Evolutionary conservation across 306 rosid species (phyloP), one percentile per base, ranked within the genome.

Genomic region (Malus orientalis): DNA sequence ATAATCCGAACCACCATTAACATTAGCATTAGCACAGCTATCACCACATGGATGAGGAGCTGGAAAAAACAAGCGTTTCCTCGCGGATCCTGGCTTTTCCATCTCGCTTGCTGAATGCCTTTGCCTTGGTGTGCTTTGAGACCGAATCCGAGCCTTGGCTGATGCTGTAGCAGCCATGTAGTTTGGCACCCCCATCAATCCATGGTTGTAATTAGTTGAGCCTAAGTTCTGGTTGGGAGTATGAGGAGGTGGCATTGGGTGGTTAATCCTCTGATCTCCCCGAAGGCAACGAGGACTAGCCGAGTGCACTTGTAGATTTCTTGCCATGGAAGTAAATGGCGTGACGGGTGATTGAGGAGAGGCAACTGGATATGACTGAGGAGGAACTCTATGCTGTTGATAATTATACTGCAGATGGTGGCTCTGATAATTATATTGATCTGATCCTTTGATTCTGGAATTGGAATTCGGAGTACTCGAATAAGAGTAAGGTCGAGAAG

Each of bases 161-260:
- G 92, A 88, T 16, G 85, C 89, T 49, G 92, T 88, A 27, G 87
- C 77, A 20, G 86, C 83, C 89, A 86, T 88, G 84, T 88, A 86
- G 73, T 82, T 88, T 11, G 86, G 87, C 58, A 74, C 78, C 45
- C 55, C 54, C 67, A 58, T 14, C 5, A n/a, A n/a, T n/a, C 14
- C 67, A 4, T 57, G 66, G 42, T 23, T 38, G 27, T 36, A 36
- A 66, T 66, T 18, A 2, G 49, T 20, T 36, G 70, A 32, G 8
- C 49, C 65, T 4, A 25, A 20, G 70, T 67, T n/a, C 16, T 1
- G 22, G 63, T 61, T 61, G 18, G 74, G 66, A 25, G 55, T 29
- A 11, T 49, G 77, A 11, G 11, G 12, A 3, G 36, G 38, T 14
- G 67, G 73, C 79, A 36, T 12, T 59, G 73, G 67, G 20, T 23